Base-by-base conservation (phyloP, 495 filamentous ascomycete species). In the Penicillium paradoxum region DNA sequence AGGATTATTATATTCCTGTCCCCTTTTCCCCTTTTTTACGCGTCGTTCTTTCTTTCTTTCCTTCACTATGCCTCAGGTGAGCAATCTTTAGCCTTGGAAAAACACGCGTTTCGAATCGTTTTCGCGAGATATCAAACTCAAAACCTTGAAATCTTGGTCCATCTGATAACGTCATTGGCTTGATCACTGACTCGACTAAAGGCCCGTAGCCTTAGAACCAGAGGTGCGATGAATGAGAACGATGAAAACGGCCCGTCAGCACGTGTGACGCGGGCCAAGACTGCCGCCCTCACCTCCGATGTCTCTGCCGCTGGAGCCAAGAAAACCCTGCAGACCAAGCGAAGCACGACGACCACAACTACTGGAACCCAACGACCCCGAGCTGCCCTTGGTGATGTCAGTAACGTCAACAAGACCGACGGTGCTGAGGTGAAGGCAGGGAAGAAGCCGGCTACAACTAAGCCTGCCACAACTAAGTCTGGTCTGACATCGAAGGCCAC, bases 201-300 rank as follows among this genome's bases (percentile, higher is more conserved):
- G 81, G 75, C 72, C 64, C 79, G 84, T 56, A 71, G 73, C 47
- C 69, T 78, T 59, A 77, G 85, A 57, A 75, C 77, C 50, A 83
- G 90, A 71, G 79, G 81, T 58, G 72, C 85, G 53, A 85, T 84
- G 61, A 92, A 97, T 67, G 90, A 96, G 72, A 96, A 96, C 63
- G 93, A 96, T 64, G 93, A 97, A 77, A 96, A 95, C 62, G 73
- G 69, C 41, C 82, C 78, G 21, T 82, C 87, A 51, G 85, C 83
- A 69, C 90, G 92, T 71, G 62, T 97, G 64, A 98, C 93, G 47
- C 81, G 93, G 68, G 92, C 95, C 53, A 98, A 98, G 74, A 83
- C 91, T 13, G 89, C 89, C 36, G 86, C 87, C 19, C 73, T 92
- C 34, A 79, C 73, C 39, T 75, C 76, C 27, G 72, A 77, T 48